A percentile compares a stretch with the other conserved stretches of the same genome.
phyloP scores from a whole-genome alignment of 768 basidiomycete genomes.

The Lyophyllum shimeji region DNA sequence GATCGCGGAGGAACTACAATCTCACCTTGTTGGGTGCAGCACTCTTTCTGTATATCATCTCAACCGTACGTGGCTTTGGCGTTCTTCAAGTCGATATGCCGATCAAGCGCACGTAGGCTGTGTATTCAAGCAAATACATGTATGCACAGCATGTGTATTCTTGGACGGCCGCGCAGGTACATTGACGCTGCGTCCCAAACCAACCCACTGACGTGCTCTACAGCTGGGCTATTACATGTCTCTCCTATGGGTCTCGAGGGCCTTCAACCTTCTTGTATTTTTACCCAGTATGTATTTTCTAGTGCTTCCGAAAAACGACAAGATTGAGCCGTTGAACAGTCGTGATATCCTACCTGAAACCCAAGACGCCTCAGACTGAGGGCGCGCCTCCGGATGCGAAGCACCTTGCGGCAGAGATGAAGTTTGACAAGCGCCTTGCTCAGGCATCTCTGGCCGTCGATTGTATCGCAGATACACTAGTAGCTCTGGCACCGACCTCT shows the following conservation, averaged over 20 bases:
- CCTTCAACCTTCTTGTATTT: constrained; percentile 63
- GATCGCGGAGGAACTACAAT: constrained; percentile 63
- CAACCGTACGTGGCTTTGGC: constrained; percentile 50
- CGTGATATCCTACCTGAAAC: constrained; percentile 62
- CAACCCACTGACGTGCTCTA: neutral
- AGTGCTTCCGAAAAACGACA: neutral
- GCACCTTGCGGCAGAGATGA: constrained; percentile 58
- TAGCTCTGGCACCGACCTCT: constrained; percentile 52
- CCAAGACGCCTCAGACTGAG: constrained; percentile 32
- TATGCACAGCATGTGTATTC: constrained; percentile 73
- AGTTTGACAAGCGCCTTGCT: constrained; percentile 69
- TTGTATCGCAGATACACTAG: constrained; percentile 60
- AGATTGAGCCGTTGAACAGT: constrained; percentile 35
- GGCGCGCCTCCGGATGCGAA: constrained; percentile 31
- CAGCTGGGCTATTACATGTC: constrained; percentile 78
- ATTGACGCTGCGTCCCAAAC: constrained; percentile 1
- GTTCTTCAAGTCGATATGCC: neutral
- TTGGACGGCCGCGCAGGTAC: constrained; percentile 62
- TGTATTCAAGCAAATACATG: constrained; percentile 75
- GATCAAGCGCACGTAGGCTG: constrained; percentile 40
- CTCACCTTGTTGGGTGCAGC: constrained; percentile 66
- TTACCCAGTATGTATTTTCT: constrained; percentile 56
- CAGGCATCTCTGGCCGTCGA: constrained; percentile 68
- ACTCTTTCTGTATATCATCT: constrained; percentile 63
- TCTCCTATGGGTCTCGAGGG: constrained; percentile 61